Evolutionary conservation across 2,329 filamentous ascomycete genomes (phyloP).

Genomic region (Beauveria varroae): DNA sequence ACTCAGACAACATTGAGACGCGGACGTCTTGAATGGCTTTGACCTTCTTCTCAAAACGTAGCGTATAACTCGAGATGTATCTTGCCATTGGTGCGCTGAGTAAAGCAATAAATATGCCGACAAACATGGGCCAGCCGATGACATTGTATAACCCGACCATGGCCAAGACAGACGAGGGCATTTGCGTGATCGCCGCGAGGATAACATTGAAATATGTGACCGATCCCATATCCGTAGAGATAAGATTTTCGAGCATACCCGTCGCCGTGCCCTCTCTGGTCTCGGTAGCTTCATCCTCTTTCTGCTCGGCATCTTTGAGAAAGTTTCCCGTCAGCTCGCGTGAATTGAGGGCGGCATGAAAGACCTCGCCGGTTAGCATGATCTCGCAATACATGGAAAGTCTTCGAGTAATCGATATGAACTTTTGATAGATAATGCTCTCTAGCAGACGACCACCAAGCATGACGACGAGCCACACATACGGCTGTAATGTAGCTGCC

Average conservation of each 20-base stretch:
- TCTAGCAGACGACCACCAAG: constrained; percentile 41
- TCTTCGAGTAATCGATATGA: constrained; percentile 48
- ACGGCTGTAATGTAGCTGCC: constrained; percentile 37
- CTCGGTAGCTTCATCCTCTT: constrained; percentile 21
- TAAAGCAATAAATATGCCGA: constrained; percentile 41
- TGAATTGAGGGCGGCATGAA: constrained; percentile 45
- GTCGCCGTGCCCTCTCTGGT: constrained; percentile 34
- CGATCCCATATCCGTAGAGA: constrained; percentile 52
- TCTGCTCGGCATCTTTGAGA: constrained; percentile 27
- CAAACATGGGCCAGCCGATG: constrained; percentile 47
- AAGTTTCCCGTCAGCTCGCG: constrained; percentile 49
- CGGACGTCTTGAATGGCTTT: constrained; percentile 48
- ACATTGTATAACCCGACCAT: constrained; percentile 46
- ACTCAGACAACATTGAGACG: constrained; percentile 51
- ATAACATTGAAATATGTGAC: constrained; percentile 45
- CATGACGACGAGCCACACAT: constrained; percentile 46
- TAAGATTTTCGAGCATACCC: constrained; percentile 47
- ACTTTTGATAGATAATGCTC: constrained; percentile 46
- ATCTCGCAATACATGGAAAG: constrained; percentile 48
- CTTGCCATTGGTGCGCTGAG: constrained; percentile 41
- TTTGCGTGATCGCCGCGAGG: constrained; percentile 32
- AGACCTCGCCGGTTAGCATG: constrained; percentile 50
- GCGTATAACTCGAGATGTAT: constrained; percentile 38
- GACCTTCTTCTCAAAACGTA: constrained; percentile 40
- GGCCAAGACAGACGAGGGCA: constrained; percentile 36